Conservation (phyloP, 108 stramenopile species). For the Cyclotella kingstonii region DNA sequence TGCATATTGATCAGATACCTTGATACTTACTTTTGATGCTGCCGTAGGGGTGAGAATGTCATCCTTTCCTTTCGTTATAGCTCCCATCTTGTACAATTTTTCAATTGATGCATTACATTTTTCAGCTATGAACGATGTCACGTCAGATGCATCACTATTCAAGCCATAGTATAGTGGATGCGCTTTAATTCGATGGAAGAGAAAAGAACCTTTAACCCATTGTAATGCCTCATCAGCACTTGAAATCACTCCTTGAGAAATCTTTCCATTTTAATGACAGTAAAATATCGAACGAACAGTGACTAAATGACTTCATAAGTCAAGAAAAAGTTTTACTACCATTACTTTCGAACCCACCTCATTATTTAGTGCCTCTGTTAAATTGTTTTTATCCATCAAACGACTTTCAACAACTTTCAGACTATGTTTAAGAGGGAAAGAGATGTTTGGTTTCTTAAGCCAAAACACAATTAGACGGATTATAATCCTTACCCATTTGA, state of each 20-base stretch:
- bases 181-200: constrained; percentile 49
- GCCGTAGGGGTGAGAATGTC: constrained; percentile 45
- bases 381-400: constrained; percentile 42
- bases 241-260: constrained; percentile 76
- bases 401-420: constrained; percentile 72
- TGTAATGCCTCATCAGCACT: constrained; percentile 48
- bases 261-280: neutral
- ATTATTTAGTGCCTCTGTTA: constrained; percentile 76
- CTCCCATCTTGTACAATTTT: constrained; percentile 23
- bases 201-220: constrained; percentile 71
- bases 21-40: constrained; percentile 20
- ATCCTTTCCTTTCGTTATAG: constrained; percentile 28
- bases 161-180: constrained; percentile 51
- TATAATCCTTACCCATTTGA: constrained; percentile 37
- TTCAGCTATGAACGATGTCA: constrained; percentile 32
- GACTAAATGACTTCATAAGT: too few species aligned
- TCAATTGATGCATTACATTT: constrained; percentile 44
- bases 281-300: too few species aligned
- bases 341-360: too few species aligned
- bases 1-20: neutral
- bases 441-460: too few species aligned
- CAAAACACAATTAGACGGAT: too few species aligned
- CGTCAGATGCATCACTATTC: constrained; percentile 14
- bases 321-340: too few species aligned
- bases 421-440: constrained; percentile 19